Percentiles rank a stretch among this genome's conserved stretches.
Conservation (phyloP, 2,329 filamentous ascomycete species). For the Laburnicola sp. region DNA sequence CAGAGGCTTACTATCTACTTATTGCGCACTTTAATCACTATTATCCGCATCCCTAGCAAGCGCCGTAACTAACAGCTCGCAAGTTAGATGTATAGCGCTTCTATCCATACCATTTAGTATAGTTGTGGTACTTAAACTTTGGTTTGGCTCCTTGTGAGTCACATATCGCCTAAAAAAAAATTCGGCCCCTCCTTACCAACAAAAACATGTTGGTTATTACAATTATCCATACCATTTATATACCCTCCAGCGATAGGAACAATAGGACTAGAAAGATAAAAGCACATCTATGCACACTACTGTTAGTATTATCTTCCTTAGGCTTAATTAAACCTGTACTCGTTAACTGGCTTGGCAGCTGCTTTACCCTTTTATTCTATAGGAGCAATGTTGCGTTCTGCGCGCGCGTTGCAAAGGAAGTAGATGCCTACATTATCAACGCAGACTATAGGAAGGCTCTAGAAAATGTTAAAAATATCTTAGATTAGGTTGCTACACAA, state of each 20-base stretch:
- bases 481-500: constrained; percentile 38
- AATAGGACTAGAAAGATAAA: constrained; percentile 1
- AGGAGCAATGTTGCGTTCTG: constrained; percentile 49
- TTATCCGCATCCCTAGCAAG: background rate
- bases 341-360: constrained; percentile 42
- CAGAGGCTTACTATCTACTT: background rate
- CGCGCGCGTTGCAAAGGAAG: constrained; percentile 33
- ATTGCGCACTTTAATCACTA: background rate
- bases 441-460: constrained; percentile 44
- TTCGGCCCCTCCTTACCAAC: too few species aligned
- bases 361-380: constrained; percentile 41
- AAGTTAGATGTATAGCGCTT: background rate
- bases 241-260: background rate
- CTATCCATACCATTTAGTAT: background rate
- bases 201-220: too few species aligned
- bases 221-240: background rate
- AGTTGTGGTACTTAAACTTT: too few species aligned
- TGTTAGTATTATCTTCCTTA: constrained; percentile 1
- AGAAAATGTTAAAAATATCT: constrained; percentile 42
- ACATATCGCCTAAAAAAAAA: too few species aligned
- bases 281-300: constrained; percentile 25
- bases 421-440: constrained; percentile 41
- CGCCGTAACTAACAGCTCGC: background rate
- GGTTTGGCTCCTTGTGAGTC: too few species aligned
- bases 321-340: constrained; percentile 27